These are phyloP conservation scores for Carallia pectinifolia DNA, from an alignment of 345 rosid genomes.

Conservation along the genomic window DNA sequence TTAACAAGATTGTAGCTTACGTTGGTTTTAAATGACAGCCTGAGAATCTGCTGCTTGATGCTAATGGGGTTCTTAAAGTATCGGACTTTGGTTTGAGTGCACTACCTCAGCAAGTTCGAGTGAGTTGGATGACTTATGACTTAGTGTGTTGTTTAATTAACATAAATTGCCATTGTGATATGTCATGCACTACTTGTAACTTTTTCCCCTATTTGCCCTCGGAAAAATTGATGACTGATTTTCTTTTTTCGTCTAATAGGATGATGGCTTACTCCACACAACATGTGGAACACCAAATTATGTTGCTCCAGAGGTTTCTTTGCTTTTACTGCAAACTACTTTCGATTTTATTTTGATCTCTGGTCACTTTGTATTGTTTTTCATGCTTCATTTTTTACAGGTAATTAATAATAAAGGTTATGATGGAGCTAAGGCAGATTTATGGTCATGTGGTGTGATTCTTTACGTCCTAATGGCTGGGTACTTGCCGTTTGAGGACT, in stretches of 20 bases:
- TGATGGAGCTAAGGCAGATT: conserved; percentile 95
- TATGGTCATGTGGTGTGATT: conserved; percentile 99
- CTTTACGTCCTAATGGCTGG: conserved; percentile 99
- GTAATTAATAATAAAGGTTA: conserved; percentile 96
- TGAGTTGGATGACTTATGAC: conserved; percentile 41
- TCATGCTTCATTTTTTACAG: conserved; percentile 33
- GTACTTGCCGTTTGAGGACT: conserved; percentile 89
- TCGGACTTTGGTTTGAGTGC: conserved; percentile 99
- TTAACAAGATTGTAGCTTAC: conserved; percentile 4
- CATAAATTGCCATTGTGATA: not conserved
- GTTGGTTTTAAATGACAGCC: conserved; percentile 58
- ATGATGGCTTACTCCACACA: conserved; percentile 96
- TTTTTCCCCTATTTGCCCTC: not conserved
- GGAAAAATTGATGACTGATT: conserved; percentile 13
- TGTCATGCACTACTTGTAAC: not conserved
- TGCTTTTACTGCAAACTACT: conserved; percentile 19
- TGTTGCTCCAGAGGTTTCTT: conserved; percentile 96
- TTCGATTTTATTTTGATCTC: not conserved
- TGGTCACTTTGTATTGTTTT: conserved; percentile 15
- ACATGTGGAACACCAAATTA: conserved; percentile 99
- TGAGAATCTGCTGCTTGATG: conserved; percentile 91
- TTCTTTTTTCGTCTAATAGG: conserved; percentile 44
- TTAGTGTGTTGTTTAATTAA: not conserved
- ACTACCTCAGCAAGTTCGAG: conserved; percentile 97
- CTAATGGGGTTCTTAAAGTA: conserved; percentile 75